A percentile compares a stretch with the other conserved stretches of the same genome.
phyloP scores from a whole-genome alignment of 208 protist genomes.

The Herpetomonas samuelpessoai region DNA sequence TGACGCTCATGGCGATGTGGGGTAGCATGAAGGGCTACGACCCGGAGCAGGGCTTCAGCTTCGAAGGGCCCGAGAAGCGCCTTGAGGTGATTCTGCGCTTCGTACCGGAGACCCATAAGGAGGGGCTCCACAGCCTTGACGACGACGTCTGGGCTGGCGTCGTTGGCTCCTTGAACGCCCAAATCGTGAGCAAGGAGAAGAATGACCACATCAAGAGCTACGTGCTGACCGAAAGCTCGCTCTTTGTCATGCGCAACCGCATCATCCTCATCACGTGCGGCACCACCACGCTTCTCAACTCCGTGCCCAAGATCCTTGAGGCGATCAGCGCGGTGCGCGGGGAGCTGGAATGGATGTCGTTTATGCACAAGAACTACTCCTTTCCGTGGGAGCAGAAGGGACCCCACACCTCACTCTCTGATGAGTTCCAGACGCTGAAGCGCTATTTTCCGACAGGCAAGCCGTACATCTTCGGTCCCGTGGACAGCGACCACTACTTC shows the following conservation, averaged over 20 bases:
- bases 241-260: conserved; percentile 92
- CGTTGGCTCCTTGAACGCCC: conserved; percentile 73
- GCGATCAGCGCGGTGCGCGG: conserved; percentile 70
- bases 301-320: conserved; percentile 77
- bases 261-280: conserved; percentile 95
- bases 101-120: conserved; percentile 57
- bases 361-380: conserved; percentile 93
- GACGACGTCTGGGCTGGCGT: conserved; percentile 70
- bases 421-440: conserved; percentile 81
- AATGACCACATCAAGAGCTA: conserved; percentile 91
- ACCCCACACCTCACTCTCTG: conserved; percentile 77
- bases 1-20: conserved; percentile 91
- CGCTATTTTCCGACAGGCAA: conserved; percentile 73
- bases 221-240: conserved; percentile 91
- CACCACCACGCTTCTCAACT: conserved; percentile 91
- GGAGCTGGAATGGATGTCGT: conserved; percentile 88
- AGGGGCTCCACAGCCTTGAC: conserved; percentile 63
- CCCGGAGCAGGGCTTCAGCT: conserved; percentile 76
- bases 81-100: conserved; percentile 84
- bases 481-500: conserved; percentile 93
- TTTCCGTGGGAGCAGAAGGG: conserved; percentile 90
- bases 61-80: conserved; percentile 92
- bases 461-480: conserved; percentile 88
- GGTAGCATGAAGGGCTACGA: conserved; percentile 75
- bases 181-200: conserved; percentile 77